Evolutionary conservation across 129 eudicot species (phyloP).

Genomic region (Silybum marianum): DNA sequence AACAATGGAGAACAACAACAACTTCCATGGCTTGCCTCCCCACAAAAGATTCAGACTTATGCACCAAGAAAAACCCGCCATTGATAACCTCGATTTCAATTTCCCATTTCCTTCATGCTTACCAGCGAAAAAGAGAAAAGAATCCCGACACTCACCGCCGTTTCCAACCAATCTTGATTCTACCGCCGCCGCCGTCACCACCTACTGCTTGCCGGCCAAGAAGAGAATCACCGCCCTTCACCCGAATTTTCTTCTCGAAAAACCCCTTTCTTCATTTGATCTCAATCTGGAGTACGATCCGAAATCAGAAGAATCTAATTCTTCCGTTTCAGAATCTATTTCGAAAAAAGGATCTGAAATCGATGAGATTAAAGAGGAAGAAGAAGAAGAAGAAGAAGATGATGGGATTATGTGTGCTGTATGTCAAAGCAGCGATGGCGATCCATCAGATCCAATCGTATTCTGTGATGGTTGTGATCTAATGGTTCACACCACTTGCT

Average conservation of each 20-base stretch:
- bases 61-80: slow-evolving; percentile 38
- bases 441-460: slow-evolving; percentile 78
- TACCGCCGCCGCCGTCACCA: slow-evolving; percentile 6
- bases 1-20: slow-evolving; percentile 56
- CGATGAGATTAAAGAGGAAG: slow-evolving; percentile 2
- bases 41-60: slow-evolving; percentile 62
- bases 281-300: slow-evolving; percentile 62
- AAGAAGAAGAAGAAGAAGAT: slow-evolving; percentile 43
- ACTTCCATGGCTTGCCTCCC: slow-evolving; percentile 62
- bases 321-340: neutral
- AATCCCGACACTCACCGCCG: slow-evolving; percentile 34
- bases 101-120: slow-evolving; percentile 32
- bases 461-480: slow-evolving; percentile 88
- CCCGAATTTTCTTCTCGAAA: slow-evolving; percentile 27
- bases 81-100: neutral
- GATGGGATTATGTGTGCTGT: slow-evolving; percentile 86
- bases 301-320: slow-evolving; percentile 14
- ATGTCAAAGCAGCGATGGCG: slow-evolving; percentile 84
- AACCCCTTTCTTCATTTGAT: slow-evolving; percentile 49
- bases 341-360: neutral
- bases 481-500: slow-evolving; percentile 85
- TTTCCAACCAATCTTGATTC: slow-evolving; percentile 22
- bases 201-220: slow-evolving; percentile 71
- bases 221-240: slow-evolving; percentile 62
- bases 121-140: slow-evolving; percentile 75